Conservation (phyloP, 2,329 filamentous ascomycete genomes). For the Gnomoniopsis smithogilvyi region DNA sequence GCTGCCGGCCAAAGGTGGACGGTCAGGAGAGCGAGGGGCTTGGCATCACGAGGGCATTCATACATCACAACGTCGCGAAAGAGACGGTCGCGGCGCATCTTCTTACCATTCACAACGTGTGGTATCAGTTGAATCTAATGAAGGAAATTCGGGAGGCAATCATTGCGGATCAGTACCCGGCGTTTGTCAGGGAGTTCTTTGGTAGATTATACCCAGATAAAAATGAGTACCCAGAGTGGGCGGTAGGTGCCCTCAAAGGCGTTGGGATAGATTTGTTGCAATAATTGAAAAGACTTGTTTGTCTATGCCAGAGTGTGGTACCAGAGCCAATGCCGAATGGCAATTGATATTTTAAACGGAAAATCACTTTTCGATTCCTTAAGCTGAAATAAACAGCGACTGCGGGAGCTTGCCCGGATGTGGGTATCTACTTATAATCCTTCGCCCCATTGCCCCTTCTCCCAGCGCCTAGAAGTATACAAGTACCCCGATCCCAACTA, state of each 20-base stretch:
- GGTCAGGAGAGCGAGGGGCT: constrained; percentile 53
- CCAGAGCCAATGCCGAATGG: not conserved
- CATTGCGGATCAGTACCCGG: constrained; percentile 75
- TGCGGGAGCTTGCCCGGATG: not conserved
- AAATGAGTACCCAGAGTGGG: constrained; percentile 75
- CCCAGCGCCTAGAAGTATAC: not conserved
- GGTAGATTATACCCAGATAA: constrained; percentile 64
- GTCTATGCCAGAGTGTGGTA: not conserved
- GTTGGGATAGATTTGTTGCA: constrained; percentile 76
- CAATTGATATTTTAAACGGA: too few species aligned
- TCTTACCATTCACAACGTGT: constrained; percentile 92
- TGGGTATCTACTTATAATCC: constrained; percentile 10
- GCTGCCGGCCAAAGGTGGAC: constrained; percentile 64
- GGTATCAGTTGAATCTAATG: constrained; percentile 88
- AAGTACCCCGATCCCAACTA: constrained; percentile 25
- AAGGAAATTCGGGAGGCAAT: constrained; percentile 70
- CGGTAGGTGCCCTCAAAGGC: constrained; percentile 69
- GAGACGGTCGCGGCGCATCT: constrained; percentile 87
- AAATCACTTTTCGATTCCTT: not conserved
- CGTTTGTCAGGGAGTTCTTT: constrained; percentile 78
- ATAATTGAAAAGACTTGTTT: constrained; percentile 19
- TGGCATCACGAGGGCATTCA: constrained; percentile 81
- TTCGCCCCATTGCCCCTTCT: too few species aligned
- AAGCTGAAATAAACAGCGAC: not conserved
- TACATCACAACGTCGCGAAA: constrained; percentile 89